Conservation (phyloP, 768 basidiomycete genomes). For the Xerocomus spinulosus region DNA sequence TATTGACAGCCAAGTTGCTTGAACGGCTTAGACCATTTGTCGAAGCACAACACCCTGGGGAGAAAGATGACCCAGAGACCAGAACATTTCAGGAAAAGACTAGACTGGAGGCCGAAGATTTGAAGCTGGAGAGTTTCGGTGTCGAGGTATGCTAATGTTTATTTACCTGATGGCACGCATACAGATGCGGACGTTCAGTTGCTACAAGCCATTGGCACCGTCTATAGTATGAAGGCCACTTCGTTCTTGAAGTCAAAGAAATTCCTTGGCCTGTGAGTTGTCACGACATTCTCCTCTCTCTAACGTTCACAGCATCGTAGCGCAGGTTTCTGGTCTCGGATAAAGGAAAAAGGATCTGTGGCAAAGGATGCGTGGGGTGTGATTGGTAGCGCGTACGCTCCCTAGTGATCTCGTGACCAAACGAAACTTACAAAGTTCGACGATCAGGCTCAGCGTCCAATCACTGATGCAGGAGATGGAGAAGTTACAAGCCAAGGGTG, state of each 20-base stretch:
- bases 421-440: conserved; percentile 49
- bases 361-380: conserved; percentile 98
- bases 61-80: conserved; percentile 79
- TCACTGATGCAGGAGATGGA: conserved; percentile 71
- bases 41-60: conserved; percentile 81
- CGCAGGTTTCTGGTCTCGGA: conserved; percentile 85
- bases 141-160: conserved; percentile 62
- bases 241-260: conserved; percentile 88
- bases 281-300: conserved; percentile 4
- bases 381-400: conserved; percentile 84
- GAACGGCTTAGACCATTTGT: conserved; percentile 88
- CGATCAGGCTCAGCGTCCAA: conserved; percentile 24
- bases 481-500: conserved; percentile 83
- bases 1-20: conserved; percentile 71
- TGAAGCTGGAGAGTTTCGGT: conserved; percentile 97
- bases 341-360: conserved; percentile 91
- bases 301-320: conserved; percentile 33
- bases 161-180: not conserved
- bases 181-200: conserved; percentile 40
- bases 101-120: conserved; percentile 81
- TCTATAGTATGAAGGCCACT: conserved; percentile 91
- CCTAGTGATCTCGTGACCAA: conserved; percentile 36
- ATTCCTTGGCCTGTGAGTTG: conserved; percentile 80
- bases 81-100: conserved; percentile 71
- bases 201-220: conserved; percentile 83